Evolutionary conservation across 148 eudicot species (phyloP).

Genomic region (Persicaria maculosa): DNA sequence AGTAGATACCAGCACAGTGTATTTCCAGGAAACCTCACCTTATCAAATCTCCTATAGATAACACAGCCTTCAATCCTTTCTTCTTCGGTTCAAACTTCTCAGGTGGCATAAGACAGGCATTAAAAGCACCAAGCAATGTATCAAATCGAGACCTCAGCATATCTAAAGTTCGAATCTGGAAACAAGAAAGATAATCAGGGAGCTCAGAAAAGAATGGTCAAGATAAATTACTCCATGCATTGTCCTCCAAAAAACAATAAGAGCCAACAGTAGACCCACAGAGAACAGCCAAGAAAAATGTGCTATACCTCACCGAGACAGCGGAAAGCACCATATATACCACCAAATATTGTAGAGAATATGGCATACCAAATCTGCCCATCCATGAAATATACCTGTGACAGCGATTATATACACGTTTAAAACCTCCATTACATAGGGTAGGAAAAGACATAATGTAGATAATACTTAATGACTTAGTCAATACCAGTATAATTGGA

Average conservation of each 20-base stretch:
- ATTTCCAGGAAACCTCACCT: conserved; percentile 23
- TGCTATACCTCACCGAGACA: conserved; percentile 88
- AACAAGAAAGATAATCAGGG: conserved; percentile 11
- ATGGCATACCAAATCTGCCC: conserved; percentile 99
- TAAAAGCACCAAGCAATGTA: conserved; percentile 88
- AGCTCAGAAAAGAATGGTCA: neutral
- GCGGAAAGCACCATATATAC: conserved; percentile 97
- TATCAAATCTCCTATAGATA: conserved; percentile 60
- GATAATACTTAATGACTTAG: neutral
- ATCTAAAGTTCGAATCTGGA: conserved; percentile 88
- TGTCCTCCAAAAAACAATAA: neutral
- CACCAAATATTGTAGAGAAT: conserved; percentile 96
- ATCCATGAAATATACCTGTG: conserved; percentile 89
- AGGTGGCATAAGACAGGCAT: no score
- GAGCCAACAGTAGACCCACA: neutral
- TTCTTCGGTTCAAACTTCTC: conserved; percentile 68
- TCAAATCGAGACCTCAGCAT: conserved; percentile 92
- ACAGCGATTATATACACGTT: conserved; percentile 6
- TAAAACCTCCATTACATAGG: neutral
- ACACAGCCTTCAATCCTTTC: conserved; percentile 85
- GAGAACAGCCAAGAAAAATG: neutral
- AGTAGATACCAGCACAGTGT: neutral
- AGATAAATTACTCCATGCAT: neutral
- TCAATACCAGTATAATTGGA: conserved; percentile 80
- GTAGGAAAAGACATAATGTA: neutral